Evolutionary conservation across 2,329 filamentous ascomycete species (phyloP).

Genomic region (Curvularia lunata): DNA sequence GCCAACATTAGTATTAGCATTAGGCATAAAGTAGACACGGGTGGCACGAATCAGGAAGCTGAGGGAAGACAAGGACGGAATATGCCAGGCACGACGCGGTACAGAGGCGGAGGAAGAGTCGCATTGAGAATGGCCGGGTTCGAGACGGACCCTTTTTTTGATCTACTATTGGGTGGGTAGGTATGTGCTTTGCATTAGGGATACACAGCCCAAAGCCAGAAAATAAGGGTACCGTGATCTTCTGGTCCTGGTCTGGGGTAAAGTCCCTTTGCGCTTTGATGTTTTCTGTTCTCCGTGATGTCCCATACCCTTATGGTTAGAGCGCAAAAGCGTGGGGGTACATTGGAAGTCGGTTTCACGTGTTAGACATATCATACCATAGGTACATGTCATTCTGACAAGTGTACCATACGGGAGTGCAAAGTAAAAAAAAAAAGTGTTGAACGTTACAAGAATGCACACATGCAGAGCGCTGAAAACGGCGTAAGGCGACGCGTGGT

Average conservation of each 20-base stretch:
- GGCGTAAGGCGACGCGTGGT: background rate
- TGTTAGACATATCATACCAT: background rate
- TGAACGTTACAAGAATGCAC: background rate
- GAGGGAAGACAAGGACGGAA: no score
- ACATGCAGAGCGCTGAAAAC: background rate
- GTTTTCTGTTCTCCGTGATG: background rate
- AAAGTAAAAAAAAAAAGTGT: background rate
- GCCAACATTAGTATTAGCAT: no score
- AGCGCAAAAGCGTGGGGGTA: background rate
- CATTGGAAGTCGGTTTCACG: slow-evolving; percentile 2
- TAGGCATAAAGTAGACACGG: no score
- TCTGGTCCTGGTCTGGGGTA: slow-evolving; percentile 3
- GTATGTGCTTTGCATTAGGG: background rate
- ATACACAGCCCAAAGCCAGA: background rate
- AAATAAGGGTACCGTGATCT: background rate
- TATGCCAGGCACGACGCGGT: no score
- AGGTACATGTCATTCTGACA: background rate
- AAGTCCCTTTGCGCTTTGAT: background rate
- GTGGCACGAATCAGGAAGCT: no score
- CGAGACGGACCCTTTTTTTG: no score
- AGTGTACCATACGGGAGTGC: background rate
- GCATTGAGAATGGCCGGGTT: no score
- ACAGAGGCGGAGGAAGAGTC: no score
- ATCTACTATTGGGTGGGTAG: no score
- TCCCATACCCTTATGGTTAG: background rate